These are phyloP conservation scores for Triticum dicoccoides DNA, from an alignment of 176 grass and related monocot species.

Conservation along the genomic window DNA sequence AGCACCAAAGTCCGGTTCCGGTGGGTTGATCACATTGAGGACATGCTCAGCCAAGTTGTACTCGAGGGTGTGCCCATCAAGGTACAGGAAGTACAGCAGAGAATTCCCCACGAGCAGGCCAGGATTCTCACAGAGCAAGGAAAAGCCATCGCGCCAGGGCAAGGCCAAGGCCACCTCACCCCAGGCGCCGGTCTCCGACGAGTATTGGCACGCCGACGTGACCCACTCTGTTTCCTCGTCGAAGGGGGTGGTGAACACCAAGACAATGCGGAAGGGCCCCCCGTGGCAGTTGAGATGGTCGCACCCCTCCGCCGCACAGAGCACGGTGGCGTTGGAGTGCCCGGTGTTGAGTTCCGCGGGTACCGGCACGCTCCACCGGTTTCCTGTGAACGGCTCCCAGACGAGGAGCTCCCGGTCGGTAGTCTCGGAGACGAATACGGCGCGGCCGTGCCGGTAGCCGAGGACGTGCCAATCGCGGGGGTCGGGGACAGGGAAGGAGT, in stretches of 20 bases:
- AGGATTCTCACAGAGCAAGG: background rate
- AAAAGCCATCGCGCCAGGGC: background rate
- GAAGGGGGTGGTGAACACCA: background rate
- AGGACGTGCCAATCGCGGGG: background rate
- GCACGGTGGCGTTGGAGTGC: background rate
- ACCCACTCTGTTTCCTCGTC: background rate
- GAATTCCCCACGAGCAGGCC: background rate
- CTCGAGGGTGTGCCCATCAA: background rate
- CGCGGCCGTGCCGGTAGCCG: background rate
- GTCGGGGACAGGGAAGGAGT: background rate
- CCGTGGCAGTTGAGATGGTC: background rate
- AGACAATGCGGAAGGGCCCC: background rate
- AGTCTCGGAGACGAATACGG: background rate
- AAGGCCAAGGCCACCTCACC: background rate
- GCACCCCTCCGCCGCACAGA: background rate
- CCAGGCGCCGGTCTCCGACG: background rate
- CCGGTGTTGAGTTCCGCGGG: background rate
- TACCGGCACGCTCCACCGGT: background rate
- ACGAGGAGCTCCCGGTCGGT: background rate
- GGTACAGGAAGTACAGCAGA: background rate
- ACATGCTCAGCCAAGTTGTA: background rate
- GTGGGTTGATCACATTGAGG: background rate
- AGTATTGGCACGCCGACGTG: background rate
- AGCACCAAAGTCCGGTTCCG: background rate
- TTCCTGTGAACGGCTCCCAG: background rate